A percentile compares a stretch with the other conserved stretches of the same genome.
Conservation (phyloP, 2,329 filamentous ascomycete genomes). For the Apiospora hydei region DNA sequence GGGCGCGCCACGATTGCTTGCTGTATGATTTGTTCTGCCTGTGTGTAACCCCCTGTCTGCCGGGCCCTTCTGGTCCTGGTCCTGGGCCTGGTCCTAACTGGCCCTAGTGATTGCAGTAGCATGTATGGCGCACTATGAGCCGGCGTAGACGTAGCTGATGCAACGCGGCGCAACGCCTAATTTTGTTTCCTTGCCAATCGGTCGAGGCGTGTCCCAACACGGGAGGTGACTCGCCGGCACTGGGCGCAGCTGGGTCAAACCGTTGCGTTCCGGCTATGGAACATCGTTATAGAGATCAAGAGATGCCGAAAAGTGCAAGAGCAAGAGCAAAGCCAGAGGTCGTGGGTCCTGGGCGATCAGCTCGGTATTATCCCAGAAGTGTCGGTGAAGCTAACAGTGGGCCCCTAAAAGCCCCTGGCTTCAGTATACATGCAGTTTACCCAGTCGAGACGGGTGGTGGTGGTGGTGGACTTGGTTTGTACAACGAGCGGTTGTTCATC, state of each 20-base stretch:
- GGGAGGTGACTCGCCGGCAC: neutral
- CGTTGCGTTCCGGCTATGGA: neutral
- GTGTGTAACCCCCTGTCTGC: neutral
- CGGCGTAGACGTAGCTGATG: neutral
- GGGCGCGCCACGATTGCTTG: neutral
- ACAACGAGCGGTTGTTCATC: neutral
- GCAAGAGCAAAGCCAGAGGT: neutral
- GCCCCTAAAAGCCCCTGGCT: slow-evolving; percentile 3
- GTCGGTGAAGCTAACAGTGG: slow-evolving; percentile 29
- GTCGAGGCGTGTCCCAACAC: neutral
- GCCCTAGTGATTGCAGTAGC: neutral
- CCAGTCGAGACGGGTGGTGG: neutral
- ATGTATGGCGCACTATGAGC: neutral
- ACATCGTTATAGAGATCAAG: neutral
- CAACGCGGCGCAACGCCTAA: slow-evolving; percentile 9
- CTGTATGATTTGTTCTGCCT: neutral
- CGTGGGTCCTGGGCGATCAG: slow-evolving; percentile 5
- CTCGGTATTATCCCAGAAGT: slow-evolving; percentile 23
- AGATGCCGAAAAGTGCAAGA: neutral
- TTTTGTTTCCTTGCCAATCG: neutral
- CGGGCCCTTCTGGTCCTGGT: neutral
- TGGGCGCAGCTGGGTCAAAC: neutral
- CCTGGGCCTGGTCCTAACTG: neutral
- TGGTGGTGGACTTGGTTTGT: no score
- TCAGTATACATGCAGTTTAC: neutral